These are phyloP conservation scores for Citrus maxima DNA, from an alignment of 345 rosid species.

Conservation along the genomic window DNA sequence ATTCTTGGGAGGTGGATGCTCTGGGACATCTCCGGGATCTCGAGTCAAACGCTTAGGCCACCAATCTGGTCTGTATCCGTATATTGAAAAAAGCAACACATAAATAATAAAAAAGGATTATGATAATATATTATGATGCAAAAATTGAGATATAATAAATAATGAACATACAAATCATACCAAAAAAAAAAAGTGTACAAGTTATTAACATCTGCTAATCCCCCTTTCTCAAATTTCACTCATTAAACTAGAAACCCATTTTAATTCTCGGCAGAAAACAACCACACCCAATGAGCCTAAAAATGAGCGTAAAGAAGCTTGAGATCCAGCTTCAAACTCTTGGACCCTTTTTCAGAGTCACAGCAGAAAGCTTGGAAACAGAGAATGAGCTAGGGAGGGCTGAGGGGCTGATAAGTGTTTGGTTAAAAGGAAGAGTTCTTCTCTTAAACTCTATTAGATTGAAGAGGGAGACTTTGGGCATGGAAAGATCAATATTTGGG, in stretches of 20 bases:
- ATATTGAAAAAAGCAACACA: too few relatives aligned
- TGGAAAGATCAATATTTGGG: slow-evolving; percentile 82
- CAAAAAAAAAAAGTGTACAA: too few relatives aligned
- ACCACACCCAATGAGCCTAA: neutral
- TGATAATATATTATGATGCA: too few relatives aligned
- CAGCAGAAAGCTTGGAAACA: slow-evolving; percentile 59
- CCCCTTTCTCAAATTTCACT: slow-evolving; percentile 1
- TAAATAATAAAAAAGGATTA: too few relatives aligned
- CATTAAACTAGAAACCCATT: slow-evolving; percentile 10
- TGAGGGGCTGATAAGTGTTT: slow-evolving; percentile 64
- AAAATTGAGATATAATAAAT: too few relatives aligned
- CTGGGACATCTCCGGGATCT: too few relatives aligned
- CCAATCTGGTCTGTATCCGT: too few relatives aligned
- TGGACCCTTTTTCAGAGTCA: slow-evolving; percentile 76
- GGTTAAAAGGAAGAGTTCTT: slow-evolving; percentile 76
- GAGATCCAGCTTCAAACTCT: slow-evolving; percentile 59
- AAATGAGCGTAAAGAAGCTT: slow-evolving; percentile 3
- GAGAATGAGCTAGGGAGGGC: slow-evolving; percentile 69
- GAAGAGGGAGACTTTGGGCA: slow-evolving; percentile 62
- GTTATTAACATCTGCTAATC: neutral
- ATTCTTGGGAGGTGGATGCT: too few relatives aligned
- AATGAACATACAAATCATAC: too few relatives aligned
- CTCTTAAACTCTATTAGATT: slow-evolving; percentile 72
- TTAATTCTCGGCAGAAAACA: slow-evolving; percentile 5
- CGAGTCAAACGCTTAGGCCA: too few relatives aligned